These are phyloP conservation scores for Lentinula sp. DNA, from an alignment of 768 basidiomycete genomes.

Conservation along the genomic window DNA sequence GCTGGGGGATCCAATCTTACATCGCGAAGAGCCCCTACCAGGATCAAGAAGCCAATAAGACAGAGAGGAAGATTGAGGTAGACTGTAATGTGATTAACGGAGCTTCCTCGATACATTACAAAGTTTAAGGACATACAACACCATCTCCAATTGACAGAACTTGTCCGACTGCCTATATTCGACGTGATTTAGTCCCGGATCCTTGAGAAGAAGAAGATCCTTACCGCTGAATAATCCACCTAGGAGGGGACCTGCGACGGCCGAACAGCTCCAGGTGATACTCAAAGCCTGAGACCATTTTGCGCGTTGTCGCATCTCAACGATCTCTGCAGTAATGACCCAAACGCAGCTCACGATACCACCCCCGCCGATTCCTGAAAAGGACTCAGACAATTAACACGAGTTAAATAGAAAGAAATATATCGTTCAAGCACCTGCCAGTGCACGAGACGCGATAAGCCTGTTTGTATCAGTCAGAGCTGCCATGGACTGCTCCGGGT, in stretches of 20 bases:
- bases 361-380: constrained; percentile 58
- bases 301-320: constrained; percentile 60
- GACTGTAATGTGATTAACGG: constrained; percentile 39
- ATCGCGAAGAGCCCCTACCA: constrained; percentile 53
- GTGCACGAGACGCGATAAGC: constrained; percentile 60
- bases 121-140: constrained; percentile 54
- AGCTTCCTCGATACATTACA: constrained; percentile 4
- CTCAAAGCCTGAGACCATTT: constrained; percentile 86
- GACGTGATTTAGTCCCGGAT: not conserved
- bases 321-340: constrained; percentile 83
- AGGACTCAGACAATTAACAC: not conserved
- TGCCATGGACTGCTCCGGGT: not conserved
- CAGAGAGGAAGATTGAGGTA: constrained; percentile 81
- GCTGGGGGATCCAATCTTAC: constrained; percentile 40
- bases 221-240: constrained; percentile 77
- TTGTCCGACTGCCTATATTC: constrained; percentile 25
- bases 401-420: not conserved
- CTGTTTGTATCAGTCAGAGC: constrained; percentile 28
- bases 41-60: constrained; percentile 48
- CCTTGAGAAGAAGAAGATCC: constrained; percentile 11
- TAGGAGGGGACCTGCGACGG: constrained; percentile 76
- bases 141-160: constrained; percentile 69
- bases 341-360: constrained; percentile 84
- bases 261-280: constrained; percentile 82
- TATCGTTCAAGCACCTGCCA: constrained; percentile 40